Conservation (phyloP, 805 yeast species). For the Lipomyces mesembrius region DNA sequence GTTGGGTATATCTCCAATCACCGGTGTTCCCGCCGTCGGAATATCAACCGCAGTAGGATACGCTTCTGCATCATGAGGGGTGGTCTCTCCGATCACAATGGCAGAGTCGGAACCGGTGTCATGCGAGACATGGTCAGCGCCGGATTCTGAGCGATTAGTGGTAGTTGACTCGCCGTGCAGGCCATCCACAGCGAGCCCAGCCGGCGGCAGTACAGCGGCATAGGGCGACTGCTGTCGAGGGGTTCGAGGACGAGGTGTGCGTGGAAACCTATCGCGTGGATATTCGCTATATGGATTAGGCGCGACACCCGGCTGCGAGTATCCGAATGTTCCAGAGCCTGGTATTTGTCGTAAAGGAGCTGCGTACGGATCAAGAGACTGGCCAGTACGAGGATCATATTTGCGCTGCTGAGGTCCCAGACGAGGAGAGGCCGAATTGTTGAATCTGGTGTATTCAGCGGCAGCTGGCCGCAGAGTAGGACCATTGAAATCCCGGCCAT, state of each 20-base stretch:
- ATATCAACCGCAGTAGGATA: slow-evolving; percentile 9
- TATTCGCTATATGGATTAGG: slow-evolving; percentile 9
- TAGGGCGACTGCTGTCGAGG: slow-evolving; percentile 14
- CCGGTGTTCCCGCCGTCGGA: slow-evolving; percentile 31
- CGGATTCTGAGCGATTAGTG: slow-evolving; percentile 16
- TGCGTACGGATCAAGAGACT: neutral
- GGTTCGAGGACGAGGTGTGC: slow-evolving; percentile 6
- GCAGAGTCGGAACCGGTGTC: slow-evolving; percentile 4
- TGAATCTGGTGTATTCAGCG: neutral
- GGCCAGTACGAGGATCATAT: slow-evolving; percentile 5
- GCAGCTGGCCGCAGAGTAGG: neutral
- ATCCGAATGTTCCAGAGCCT: neutral
- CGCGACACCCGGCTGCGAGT: neutral
- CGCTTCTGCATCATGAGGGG: neutral
- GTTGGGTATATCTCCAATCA: slow-evolving; percentile 1
- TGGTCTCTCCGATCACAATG: neutral
- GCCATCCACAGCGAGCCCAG: neutral
- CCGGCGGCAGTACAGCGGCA: slow-evolving; percentile 20
- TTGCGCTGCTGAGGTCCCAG: slow-evolving; percentile 5
- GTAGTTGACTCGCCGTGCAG: slow-evolving; percentile 13
- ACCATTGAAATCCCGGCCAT: neutral
- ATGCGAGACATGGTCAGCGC: slow-evolving; percentile 10
- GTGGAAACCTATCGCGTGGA: slow-evolving; percentile 24
- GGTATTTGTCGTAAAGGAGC: neutral
- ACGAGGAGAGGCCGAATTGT: slow-evolving; percentile 4